Conservation (phyloP, 768 basidiomycete genomes). For the Xerocomellus chrysenteron region DNA sequence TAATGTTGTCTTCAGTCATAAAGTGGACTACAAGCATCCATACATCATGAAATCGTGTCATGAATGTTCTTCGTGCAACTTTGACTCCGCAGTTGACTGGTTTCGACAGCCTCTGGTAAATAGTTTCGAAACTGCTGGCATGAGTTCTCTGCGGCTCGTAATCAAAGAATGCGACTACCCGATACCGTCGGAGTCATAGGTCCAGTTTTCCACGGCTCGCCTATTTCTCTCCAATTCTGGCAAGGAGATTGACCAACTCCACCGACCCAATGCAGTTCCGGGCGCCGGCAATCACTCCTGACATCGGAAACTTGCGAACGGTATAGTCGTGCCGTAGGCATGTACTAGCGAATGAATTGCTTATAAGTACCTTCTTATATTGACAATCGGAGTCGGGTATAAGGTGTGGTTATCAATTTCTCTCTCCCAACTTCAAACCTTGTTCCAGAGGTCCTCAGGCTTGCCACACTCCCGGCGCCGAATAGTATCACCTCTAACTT, state of each 20-base stretch:
- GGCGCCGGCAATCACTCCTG: constrained; percentile 8
- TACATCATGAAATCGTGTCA: constrained; percentile 12
- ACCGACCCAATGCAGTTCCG: neutral
- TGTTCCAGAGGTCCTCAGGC: constrained; percentile 10
- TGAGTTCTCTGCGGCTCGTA: neutral
- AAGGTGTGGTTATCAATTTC: constrained; percentile 20
- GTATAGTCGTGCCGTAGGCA: constrained; percentile 9
- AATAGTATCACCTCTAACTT: neutral
- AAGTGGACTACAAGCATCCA: constrained; percentile 15
- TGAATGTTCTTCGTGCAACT: constrained; percentile 13
- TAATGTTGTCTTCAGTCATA: constrained; percentile 21
- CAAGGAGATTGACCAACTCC: neutral
- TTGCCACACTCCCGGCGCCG: neutral
- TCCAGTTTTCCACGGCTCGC: neutral
- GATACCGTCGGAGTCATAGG: neutral
- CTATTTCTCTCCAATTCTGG: neutral
- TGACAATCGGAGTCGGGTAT: constrained; percentile 20
- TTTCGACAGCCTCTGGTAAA: constrained; percentile 14
- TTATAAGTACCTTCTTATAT: constrained; percentile 6
- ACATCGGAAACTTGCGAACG: constrained; percentile 12
- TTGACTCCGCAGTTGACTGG: constrained; percentile 6
- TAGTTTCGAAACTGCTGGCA: neutral
- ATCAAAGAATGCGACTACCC: neutral
- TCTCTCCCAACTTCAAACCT: constrained; percentile 18
- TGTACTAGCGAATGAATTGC: constrained; percentile 28